A percentile compares a stretch with the other conserved stretches of the same genome.
Conservation (phyloP, 192 early-diverging fungal genomes). For the Diversispora eburnea region DNA sequence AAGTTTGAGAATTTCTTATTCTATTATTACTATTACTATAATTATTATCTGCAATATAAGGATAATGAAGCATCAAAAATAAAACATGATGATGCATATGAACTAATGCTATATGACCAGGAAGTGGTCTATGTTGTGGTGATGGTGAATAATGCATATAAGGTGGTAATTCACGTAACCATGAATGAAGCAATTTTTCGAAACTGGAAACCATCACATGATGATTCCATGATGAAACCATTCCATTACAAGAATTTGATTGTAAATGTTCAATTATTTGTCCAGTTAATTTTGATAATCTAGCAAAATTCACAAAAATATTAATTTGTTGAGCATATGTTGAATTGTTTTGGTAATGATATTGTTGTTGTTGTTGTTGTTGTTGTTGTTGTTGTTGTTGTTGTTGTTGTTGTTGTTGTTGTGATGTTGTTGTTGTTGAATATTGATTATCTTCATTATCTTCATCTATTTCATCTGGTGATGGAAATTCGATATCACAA, state of each 20-base stretch:
- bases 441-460: not conserved
- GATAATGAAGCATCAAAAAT: slow-evolving; percentile 20
- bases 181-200: slow-evolving; percentile 36
- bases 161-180: slow-evolving; percentile 42
- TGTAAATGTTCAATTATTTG: slow-evolving; percentile 47
- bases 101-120: slow-evolving; percentile 13
- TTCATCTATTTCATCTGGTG: slow-evolving; percentile 18
- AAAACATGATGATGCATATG: slow-evolving; percentile 24
- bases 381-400: not conserved
- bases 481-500: slow-evolving; percentile 28
- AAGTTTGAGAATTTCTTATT: slow-evolving; percentile 13
- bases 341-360: not conserved
- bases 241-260: not conserved
- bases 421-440: not conserved
- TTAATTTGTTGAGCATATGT: slow-evolving; percentile 9
- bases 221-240: slow-evolving; percentile 33
- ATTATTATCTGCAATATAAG: slow-evolving; percentile 9
- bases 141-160: slow-evolving; percentile 38
- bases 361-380: slow-evolving; percentile 27
- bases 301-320: slow-evolving; percentile 46
- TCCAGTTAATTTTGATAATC: slow-evolving; percentile 46
- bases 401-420: not conserved
- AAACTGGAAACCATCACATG: slow-evolving; percentile 39
- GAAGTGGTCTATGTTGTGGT: slow-evolving; percentile 4
- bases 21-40: not conserved